Base-by-base conservation (phyloP, 176 grass and related monocot genomes). In the Carex cristatella region DNA sequence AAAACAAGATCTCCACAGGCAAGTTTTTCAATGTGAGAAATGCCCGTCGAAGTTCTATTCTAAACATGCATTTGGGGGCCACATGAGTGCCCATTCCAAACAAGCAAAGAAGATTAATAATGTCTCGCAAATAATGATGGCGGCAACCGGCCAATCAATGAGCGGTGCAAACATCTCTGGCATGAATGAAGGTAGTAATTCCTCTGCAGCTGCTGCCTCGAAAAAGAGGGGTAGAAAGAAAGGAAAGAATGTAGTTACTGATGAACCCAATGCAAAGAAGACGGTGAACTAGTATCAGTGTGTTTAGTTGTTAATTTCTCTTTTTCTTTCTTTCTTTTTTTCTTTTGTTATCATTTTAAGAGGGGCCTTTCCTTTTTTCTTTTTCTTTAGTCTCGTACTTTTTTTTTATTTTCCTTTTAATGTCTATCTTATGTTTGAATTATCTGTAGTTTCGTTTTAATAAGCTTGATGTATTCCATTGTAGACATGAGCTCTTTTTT, bases 181-280 rank as follows among this genome's bases (percentile, higher is more conserved):
- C 67, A 44, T 10, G 35, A 18, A 12, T 30, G 71, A 53, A 75
- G 46, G 44, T 13, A 30, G 9, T 12, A 53, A 30, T 54, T 18
- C 42, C 16, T 74, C 70, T 27, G 18, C 35, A 7, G 8, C 42
- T 53, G 42, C 70, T 28, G 13, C 3, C 19, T 30, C 71, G 9
- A 75, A 75, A 27, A 75, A 75, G 23, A 75, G 71, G 71, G 46
- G 71, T 13, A 53, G 44, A 75, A 75, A 75, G 8, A 75, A 75
- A 75, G 71, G 71, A 75, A 75, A 75, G n/a, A 42, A 5, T 27
- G 71, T 9, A 5, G n/a, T 53, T 53, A 11, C 4, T 75, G 71
- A 75, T 75, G 71, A 75, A 75, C 71, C 46, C 8, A 75, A 54
- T n/a, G 46, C n/a, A 2, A 75, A 54, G 46, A 75, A 75, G 46